Evolutionary conservation across 805 yeast genomes (phyloP), one percentile per base, ranked within the genome.

Genomic region (Yamadazyma sp.): DNA sequence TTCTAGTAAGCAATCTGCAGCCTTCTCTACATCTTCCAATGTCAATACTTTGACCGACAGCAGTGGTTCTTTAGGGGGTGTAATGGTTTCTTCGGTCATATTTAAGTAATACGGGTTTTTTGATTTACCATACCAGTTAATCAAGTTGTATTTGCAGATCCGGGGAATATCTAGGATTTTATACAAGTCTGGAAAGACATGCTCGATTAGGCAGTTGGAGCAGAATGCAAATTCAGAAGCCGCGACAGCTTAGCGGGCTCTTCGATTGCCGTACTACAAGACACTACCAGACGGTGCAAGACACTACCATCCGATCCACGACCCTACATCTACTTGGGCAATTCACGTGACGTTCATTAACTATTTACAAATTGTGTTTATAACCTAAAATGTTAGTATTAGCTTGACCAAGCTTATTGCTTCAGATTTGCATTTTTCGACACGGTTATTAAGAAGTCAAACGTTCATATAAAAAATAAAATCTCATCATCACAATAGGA

Each of bases 1-100:
- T 21, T 58, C 59, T n/a, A 54, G 47, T 39, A 69, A 56, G 8
- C 70, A 63, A 15, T 35, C 35, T 4, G 69, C 66, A 14, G 74
- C 74, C 46, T 65, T 66, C 12, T 49, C 40, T 22, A 43, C 42
- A 42, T 64, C 70, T 2, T 37, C 32, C 19, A 41, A 24, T 19
- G 32, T 44, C 30, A 58, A 47, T 15, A 47, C 24, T 35, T 47
- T 49, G 15, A 55, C 28, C 3, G 25, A 16, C 33, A 28, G 22
- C 32, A 30, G 33, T 20, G 33, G n/a, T 30, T 25, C 16, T 25
- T 25, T 25, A 5, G 16, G 14, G 12, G 8, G 8, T 8, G 28
- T 16, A 25, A 19, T 10, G 12, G 25, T n/a, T 20, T 30, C 33
- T n/a, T 30, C 33, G 22, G 14, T 19, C 24, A 30, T 30, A 25